phyloP scores from a whole-genome alignment of 2,329 filamentous ascomycete species.

The Verticillium tricorpus region DNA sequence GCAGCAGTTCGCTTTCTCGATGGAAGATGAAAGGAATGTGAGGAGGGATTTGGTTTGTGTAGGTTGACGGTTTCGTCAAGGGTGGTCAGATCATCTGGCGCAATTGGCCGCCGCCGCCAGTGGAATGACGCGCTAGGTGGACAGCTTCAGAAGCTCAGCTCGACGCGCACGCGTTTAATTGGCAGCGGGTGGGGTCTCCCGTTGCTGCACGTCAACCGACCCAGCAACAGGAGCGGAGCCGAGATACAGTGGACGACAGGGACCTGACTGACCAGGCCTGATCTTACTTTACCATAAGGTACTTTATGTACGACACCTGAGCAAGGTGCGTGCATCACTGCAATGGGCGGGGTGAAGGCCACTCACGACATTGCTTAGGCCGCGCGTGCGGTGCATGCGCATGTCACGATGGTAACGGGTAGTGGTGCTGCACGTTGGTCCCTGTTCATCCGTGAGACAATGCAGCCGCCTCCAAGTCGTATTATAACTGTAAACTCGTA shows the following conservation, averaged over 20 bases:
- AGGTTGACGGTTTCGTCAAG: neutral
- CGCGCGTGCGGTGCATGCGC: too few species aligned
- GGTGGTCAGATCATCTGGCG: neutral
- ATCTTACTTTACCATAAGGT: too few species aligned
- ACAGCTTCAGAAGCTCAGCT: neutral
- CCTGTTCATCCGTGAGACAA: neutral
- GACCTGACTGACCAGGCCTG: neutral
- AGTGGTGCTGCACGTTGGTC: neutral
- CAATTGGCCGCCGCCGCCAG: neutral
- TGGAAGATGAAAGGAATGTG: neutral
- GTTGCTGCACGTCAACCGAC: slow-evolving; percentile 5
- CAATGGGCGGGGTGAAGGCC: too few species aligned
- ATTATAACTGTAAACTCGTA: slow-evolving; percentile 32
- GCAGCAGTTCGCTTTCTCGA: neutral
- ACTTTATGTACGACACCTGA: too few species aligned
- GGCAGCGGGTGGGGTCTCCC: slow-evolving; percentile 5
- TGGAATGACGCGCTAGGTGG: slow-evolving; percentile 12
- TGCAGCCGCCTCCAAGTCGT: neutral
- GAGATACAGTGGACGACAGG: neutral
- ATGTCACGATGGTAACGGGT: too few species aligned
- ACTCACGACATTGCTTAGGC: too few species aligned
- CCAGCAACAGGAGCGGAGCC: neutral
- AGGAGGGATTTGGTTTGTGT: neutral
- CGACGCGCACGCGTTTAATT: slow-evolving; percentile 13
- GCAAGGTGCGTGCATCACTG: too few species aligned